Base-by-base conservation (phyloP, 345 rosid species). In the Acer yangbiense region DNA sequence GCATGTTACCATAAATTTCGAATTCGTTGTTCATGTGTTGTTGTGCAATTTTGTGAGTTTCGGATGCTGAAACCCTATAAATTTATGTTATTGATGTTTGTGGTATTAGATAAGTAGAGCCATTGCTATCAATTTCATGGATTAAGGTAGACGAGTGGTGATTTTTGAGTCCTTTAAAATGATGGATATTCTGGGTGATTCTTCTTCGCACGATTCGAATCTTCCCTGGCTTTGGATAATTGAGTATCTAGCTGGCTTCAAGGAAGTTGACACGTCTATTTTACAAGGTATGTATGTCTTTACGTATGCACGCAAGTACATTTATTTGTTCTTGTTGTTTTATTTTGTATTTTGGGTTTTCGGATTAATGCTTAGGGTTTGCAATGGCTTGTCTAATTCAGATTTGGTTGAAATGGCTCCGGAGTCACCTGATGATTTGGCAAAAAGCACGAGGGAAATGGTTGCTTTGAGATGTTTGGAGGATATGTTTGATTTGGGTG, bases 391-490 rank as follows among this genome's bases (percentile, higher is more conserved):
- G 46, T 76, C 68, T 70, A 3, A 63, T 41, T 58, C 75, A 91
- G 92, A 74, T 58, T 71, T 88, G 86, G 75, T 91, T 32, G 85
- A 86, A 77, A 81, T 64, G 46, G 84, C 86, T 67, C 87, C 92
- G 21, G 79, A 80, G 20, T 75, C 78, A 1, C 79, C 82, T 0
- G 83, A 77, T 70, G 79, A 77, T 18, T 39, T 81, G 35, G 76
- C 80, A 3, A 71, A 81, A 76, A 79, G 69, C 25, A 78, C 86
- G 7, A 83, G 80, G 79, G 96, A 92, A 78, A 78, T 64, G 83
- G 84, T 90, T 77, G 83, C 92, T 80, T 83, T 90, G 82, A 87
- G 88, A 75, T 87, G 90, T 66, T 78, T 90, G 85, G 92, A 90
- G 84, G 86, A 86, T 76, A 79, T 90, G 71, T 85, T 77, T 79